phyloP scores from a whole-genome alignment of 176 grass and related monocot species.

The Pontederia paniculata region DNA sequence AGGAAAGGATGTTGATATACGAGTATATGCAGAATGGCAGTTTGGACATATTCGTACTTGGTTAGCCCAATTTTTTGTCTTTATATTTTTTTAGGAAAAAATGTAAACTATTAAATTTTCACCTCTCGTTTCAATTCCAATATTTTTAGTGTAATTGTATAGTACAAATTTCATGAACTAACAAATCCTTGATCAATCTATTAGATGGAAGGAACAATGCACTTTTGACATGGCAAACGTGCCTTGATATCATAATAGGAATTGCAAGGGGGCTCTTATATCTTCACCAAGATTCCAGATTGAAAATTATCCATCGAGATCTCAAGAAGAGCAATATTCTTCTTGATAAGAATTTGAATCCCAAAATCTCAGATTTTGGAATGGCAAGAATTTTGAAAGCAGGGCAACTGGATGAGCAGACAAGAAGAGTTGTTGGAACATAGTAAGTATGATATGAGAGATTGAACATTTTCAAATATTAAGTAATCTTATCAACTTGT shows the following conservation, averaged over 20 bases:
- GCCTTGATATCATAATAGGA: constrained; percentile 14
- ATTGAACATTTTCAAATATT: no score
- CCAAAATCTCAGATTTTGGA: constrained; percentile 23
- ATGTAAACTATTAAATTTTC: no score
- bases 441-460: not conserved
- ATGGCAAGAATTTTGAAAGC: constrained; percentile 14
- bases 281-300: constrained; percentile 17
- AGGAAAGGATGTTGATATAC: no score
- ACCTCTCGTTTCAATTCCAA: no score
- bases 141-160: no score
- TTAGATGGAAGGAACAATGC: constrained; percentile 8
- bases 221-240: constrained; percentile 10
- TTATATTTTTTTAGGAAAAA: no score
- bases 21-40: no score
- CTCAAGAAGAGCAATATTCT: constrained; percentile 18
- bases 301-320: constrained; percentile 22
- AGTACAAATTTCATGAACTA: no score
- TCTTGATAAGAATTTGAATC: constrained; percentile 17
- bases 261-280: constrained; percentile 21
- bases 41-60: no score
- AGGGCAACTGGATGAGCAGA: constrained; percentile 6
- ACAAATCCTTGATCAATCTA: no score
- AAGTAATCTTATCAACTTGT: not conserved
- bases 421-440: constrained; percentile 19
- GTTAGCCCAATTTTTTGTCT: no score